These are phyloP conservation scores for Schizosaccharomyces cryophilus DNA, from an alignment of 805 yeast genomes.

Conservation along the genomic window DNA sequence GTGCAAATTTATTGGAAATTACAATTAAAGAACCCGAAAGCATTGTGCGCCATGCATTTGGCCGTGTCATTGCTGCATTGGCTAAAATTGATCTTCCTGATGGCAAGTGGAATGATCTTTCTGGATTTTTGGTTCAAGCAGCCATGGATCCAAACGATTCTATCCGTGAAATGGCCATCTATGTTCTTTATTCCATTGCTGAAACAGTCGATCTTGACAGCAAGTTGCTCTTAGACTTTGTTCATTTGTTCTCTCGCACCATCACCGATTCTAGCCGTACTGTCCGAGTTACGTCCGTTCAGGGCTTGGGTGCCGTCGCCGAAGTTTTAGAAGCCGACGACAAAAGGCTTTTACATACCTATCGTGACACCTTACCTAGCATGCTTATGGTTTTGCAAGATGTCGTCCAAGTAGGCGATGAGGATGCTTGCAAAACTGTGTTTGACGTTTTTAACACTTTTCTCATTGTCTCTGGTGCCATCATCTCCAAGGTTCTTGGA, in stretches of 20 bases:
- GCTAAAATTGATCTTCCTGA: constrained; percentile 51
- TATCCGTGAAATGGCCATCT: constrained; percentile 60
- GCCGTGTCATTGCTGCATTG: constrained; percentile 72
- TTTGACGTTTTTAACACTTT: constrained; percentile 71
- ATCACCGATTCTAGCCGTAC: constrained; percentile 39
- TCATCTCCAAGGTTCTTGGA: constrained; percentile 51
- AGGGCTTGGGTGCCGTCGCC: constrained; percentile 37
- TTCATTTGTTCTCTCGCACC: constrained; percentile 45
- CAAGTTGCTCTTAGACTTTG: constrained; percentile 37
- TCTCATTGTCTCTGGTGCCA: constrained; percentile 46
- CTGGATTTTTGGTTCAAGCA: constrained; percentile 44
- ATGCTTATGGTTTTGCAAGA: constrained; percentile 63
- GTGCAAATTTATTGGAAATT: constrained; percentile 39
- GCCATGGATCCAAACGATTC: constrained; percentile 33
- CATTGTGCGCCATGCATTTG: constrained; percentile 62
- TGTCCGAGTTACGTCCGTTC: constrained; percentile 60
- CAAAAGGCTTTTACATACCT: constrained; percentile 26
- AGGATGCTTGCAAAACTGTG: constrained; percentile 43
- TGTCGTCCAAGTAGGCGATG: constrained; percentile 45
- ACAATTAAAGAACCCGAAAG: constrained; percentile 41
- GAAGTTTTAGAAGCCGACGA: constrained; percentile 27
- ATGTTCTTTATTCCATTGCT: constrained; percentile 48
- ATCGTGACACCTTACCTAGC: constrained; percentile 44
- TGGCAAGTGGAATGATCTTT: constrained; percentile 48
- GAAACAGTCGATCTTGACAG: constrained; percentile 40